Percentiles rank a stretch among this genome's conserved stretches.
phyloP scores from a whole-genome alignment of 2,329 filamentous ascomycete species.

The Byssochlamys sp. region DNA sequence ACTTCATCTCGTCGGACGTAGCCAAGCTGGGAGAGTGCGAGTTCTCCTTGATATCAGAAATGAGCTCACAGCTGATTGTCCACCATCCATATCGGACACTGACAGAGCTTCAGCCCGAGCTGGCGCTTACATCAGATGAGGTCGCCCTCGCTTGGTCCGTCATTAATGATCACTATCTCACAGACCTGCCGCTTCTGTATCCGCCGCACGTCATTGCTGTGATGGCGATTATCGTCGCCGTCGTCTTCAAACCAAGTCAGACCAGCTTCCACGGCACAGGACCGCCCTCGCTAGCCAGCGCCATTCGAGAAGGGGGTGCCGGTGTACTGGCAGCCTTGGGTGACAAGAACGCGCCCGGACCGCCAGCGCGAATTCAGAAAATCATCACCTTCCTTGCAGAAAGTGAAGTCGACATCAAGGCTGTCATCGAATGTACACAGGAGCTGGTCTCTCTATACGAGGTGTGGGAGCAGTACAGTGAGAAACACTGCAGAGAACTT shows the following conservation, averaged over 20 bases:
- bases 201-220: conserved; percentile 83
- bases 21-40: conserved; percentile 87
- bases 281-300: conserved; percentile 22
- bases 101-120: conserved; percentile 57
- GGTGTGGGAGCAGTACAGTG: conserved; percentile 56
- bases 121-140: conserved; percentile 69
- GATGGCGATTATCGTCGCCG: conserved; percentile 70
- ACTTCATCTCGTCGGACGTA: conserved; percentile 65
- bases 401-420: conserved; percentile 72
- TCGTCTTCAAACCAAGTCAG: conserved; percentile 66
- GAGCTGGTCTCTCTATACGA: conserved; percentile 87
- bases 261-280: conserved; percentile 22
- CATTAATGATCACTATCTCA: conserved; percentile 87
- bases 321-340: conserved; percentile 26
- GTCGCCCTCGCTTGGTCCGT: conserved; percentile 67
- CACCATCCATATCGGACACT: conserved; percentile 85
- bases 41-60: conserved; percentile 82
- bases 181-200: conserved; percentile 76
- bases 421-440: conserved; percentile 79
- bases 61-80: conserved; percentile 79
- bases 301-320: conserved; percentile 28
- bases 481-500: conserved; percentile 55
- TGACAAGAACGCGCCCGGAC: conserved; percentile 18
- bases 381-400: conserved; percentile 76
- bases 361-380: conserved; percentile 45